Percentiles rank a stretch among this genome's conserved stretches.
Conservation (phyloP, 768 basidiomycete species). For the Trametes sanguinea region DNA sequence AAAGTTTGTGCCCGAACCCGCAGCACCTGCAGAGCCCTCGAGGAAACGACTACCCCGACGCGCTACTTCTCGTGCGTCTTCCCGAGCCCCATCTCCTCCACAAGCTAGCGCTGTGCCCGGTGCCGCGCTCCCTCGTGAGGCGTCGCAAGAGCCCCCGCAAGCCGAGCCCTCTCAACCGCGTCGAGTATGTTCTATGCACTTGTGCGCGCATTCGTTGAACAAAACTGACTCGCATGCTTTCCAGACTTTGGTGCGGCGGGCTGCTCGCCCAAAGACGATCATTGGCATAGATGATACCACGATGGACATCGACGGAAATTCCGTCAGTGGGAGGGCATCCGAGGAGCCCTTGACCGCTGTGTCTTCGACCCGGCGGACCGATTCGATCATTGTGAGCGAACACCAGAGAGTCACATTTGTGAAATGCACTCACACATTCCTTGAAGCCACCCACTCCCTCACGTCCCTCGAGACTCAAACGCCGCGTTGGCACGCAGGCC, state of each 20-base stretch:
- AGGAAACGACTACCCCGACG: constrained; percentile 38
- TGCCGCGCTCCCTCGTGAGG: not conserved
- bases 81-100: constrained; percentile 39
- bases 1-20: not conserved
- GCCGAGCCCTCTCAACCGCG: constrained; percentile 31
- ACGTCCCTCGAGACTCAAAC: constrained; percentile 44
- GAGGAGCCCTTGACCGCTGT: not conserved
- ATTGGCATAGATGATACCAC: constrained; percentile 51
- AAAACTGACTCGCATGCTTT: not conserved
- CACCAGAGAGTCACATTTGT: not conserved
- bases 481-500: constrained; percentile 46
- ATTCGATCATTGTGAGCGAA: constrained; percentile 3
- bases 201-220: constrained; percentile 28
- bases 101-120: constrained; percentile 1
- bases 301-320: constrained; percentile 29
- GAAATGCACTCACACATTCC: not conserved
- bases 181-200: constrained; percentile 20
- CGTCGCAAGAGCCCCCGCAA: constrained; percentile 25
- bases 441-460: constrained; percentile 13
- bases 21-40: constrained; percentile 2
- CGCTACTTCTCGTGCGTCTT: constrained; percentile 43
- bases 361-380: not conserved
- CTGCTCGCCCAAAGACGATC: constrained; percentile 39
- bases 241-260: constrained; percentile 48
- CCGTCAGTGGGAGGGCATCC: not conserved